A percentile compares a stretch with the other conserved stretches of the same genome.
Conservation (phyloP, 441 rosid genomes). For the Euphorbia schlechtendalii region DNA sequence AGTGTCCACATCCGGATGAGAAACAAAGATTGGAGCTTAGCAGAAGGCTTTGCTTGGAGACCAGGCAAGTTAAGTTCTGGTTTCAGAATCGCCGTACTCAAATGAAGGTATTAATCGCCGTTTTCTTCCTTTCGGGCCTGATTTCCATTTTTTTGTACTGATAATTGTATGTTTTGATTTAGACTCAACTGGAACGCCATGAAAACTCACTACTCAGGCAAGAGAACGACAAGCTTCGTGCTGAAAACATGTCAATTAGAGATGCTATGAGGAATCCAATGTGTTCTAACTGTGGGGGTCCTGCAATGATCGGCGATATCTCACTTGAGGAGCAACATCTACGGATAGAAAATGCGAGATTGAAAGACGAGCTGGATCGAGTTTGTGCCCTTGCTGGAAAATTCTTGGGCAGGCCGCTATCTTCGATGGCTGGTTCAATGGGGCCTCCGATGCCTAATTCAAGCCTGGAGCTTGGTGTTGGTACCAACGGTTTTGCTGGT, state of each 20-base stretch:
- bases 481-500: conserved; percentile 47
- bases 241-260: conserved; percentile 71
- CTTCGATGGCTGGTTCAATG: conserved; percentile 31
- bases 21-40: conserved; percentile 88
- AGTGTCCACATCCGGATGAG: conserved; percentile 97
- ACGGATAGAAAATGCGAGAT: conserved; percentile 76
- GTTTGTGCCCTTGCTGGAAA: conserved; percentile 75
- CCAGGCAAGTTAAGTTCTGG: conserved; percentile 94
- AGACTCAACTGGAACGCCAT: conserved; percentile 87
- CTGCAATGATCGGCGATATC: conserved; percentile 68
- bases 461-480: conserved; percentile 59
- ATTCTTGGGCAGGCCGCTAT: conserved; percentile 67
- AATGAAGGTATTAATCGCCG: conserved; percentile 64
- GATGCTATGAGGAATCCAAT: conserved; percentile 77
- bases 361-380: conserved; percentile 76
- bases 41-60: conserved; percentile 66
- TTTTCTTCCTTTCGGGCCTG: neutral
- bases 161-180: conserved; percentile 14
- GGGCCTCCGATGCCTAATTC: conserved; percentile 56
- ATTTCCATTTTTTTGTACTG: neutral
- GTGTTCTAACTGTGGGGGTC: conserved; percentile 83
- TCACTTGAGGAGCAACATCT: conserved; percentile 83
- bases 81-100: conserved; percentile 97
- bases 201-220: conserved; percentile 70
- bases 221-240: conserved; percentile 78